Evolutionary conservation across 1,284 basidiomycete genomes (phyloP).

Genomic region (Boletus sp.): DNA sequence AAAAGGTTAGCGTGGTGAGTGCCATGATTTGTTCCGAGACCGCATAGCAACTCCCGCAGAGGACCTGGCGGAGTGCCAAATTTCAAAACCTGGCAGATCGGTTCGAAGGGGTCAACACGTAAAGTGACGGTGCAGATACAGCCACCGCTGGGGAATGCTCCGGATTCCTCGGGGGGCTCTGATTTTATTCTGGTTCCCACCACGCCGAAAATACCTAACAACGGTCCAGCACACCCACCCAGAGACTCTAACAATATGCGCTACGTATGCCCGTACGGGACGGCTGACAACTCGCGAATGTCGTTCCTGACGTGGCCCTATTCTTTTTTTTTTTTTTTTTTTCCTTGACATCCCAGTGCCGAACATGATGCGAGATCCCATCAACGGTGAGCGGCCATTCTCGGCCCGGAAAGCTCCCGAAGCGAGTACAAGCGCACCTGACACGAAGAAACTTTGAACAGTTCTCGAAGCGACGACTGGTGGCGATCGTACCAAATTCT

Average conservation of each 20-base stretch:
- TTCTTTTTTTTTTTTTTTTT: slow-evolving; percentile 22
- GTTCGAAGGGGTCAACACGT: not conserved
- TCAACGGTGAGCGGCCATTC: not conserved
- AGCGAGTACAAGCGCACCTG: not conserved
- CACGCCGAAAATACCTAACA: too few species aligned
- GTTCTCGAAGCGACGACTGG: too few species aligned
- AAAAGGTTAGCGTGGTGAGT: slow-evolving; percentile 19
- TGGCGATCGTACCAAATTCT: slow-evolving; percentile 7
- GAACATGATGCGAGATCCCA: slow-evolving; percentile 22
- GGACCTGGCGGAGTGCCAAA: slow-evolving; percentile 24
- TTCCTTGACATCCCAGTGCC: slow-evolving; percentile 16
- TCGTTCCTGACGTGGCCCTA: slow-evolving; percentile 20
- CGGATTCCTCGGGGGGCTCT: not conserved
- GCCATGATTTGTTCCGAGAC: slow-evolving; percentile 26
- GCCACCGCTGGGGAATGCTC: not conserved
- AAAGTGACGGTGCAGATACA: too few species aligned
- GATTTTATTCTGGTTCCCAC: too few species aligned
- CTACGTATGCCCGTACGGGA: slow-evolving; percentile 2
- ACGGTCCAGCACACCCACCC: too few species aligned
- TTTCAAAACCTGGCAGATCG: slow-evolving; percentile 1
- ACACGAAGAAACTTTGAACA: not conserved
- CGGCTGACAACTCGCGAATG: not conserved
- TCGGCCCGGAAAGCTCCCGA: not conserved
- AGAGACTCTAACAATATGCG: too few species aligned
- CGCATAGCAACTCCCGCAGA: slow-evolving; percentile 30